These are phyloP conservation scores for Setaria viridis DNA, from an alignment of 202 grass and related monocot species.

Conservation along the genomic window DNA sequence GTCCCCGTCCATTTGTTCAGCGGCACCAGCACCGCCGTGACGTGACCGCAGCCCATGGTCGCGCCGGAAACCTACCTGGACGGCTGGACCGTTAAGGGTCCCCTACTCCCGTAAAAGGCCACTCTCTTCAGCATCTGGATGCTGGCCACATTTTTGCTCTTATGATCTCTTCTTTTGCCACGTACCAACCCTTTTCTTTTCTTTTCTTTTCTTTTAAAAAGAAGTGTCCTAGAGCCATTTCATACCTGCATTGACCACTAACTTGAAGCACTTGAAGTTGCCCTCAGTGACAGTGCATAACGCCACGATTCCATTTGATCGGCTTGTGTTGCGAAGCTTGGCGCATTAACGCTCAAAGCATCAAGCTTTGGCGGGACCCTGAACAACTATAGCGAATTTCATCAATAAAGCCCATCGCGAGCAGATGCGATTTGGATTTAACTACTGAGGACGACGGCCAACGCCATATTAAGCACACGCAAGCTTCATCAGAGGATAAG, in stretches of 20 bases:
- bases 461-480: not conserved
- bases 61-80: not conserved
- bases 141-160: not conserved
- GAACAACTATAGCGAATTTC: not conserved
- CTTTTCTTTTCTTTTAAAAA: not conserved
- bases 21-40: constrained; percentile 1
- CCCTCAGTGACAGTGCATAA: not conserved
- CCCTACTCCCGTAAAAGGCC: not conserved
- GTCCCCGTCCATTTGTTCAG: not conserved
- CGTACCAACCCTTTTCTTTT: not conserved
- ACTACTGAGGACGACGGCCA: not conserved
- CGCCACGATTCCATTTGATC: not conserved
- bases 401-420: not conserved
- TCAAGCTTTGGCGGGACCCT: not conserved
- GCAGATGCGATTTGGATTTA: not conserved
- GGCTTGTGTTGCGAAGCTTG: not conserved
- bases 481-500: not conserved
- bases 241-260: not conserved
- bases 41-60: not conserved
- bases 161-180: not conserved
- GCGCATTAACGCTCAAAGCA: not conserved
- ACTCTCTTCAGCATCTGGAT: no score
- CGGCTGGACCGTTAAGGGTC: not conserved
- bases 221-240: not conserved
- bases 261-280: not conserved